These are phyloP conservation scores for Cymbopogon citratus DNA, from an alignment of 176 grass and related monocot genomes.

Conservation along the genomic window DNA sequence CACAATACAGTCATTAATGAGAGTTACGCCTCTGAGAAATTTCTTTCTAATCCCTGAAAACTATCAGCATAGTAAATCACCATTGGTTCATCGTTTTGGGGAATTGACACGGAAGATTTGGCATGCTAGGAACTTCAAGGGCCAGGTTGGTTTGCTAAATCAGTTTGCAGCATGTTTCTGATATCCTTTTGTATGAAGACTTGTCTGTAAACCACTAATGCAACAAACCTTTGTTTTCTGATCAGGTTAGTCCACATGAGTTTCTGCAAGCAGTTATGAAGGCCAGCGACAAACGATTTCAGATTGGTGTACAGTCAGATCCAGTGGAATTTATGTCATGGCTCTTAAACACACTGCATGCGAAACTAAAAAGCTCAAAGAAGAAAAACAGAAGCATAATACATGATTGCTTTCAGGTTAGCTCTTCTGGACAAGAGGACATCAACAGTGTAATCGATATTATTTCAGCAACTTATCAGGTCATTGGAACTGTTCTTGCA, in stretches of 20 bases:
- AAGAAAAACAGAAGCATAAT: constrained; percentile 91
- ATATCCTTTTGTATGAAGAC: not conserved
- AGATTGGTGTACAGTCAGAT: constrained; percentile 97
- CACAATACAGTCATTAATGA: constrained; percentile 97
- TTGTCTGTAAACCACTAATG: not conserved
- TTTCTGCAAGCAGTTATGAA: constrained; percentile 99
- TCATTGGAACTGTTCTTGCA: constrained; percentile 31
- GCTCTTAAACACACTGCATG: constrained; percentile 87
- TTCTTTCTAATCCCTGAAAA: constrained; percentile 99
- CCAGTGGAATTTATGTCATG: constrained; percentile 97
- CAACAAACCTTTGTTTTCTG: constrained; percentile 12
- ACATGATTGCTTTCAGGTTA: constrained; percentile 95
- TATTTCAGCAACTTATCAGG: not conserved
- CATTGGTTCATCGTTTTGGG: constrained; percentile 92
- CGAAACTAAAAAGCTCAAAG: constrained; percentile 70
- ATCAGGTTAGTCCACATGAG: constrained; percentile 96
- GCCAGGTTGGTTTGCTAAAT: constrained; percentile 54
- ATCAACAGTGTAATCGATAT: constrained; percentile 7
- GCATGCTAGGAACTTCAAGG: constrained; percentile 98
- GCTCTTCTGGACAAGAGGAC: not conserved
- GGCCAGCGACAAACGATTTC: constrained; percentile 79
- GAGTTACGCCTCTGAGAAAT: constrained; percentile 92
- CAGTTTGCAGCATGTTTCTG: constrained; percentile 4
- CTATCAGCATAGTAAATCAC: constrained; percentile 83
- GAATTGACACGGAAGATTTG: constrained; percentile 96